A percentile compares a stretch with the other conserved stretches of the same genome.
These are phyloP conservation scores for Eucalyptus viminalis DNA, from an alignment of 345 rosid species.

Conservation along the genomic window DNA sequence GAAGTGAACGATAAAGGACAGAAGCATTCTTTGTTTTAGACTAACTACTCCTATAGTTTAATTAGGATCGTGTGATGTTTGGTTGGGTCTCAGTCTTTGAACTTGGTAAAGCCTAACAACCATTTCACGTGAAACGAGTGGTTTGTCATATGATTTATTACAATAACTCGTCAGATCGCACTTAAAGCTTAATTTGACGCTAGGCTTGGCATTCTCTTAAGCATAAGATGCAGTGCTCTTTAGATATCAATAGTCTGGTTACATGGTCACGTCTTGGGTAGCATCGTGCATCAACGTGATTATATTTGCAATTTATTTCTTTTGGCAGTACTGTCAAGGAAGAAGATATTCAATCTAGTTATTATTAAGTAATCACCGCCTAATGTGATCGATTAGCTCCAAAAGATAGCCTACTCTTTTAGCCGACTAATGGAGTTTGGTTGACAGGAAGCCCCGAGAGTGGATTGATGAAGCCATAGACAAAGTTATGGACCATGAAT, in stretches of 20 bases:
- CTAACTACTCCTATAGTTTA: not conserved
- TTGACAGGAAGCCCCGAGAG: not conserved
- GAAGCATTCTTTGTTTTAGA: not conserved
- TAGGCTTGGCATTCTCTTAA: not conserved
- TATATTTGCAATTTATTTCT: not conserved
- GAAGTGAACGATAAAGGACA: not conserved
- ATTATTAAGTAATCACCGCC: not conserved
- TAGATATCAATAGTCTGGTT: not conserved
- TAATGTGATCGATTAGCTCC: too few relatives aligned
- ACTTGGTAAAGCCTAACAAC: not conserved
- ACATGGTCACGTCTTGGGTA: not conserved
- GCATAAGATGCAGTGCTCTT: not conserved
- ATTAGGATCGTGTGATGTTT: not conserved
- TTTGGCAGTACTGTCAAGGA: not conserved
- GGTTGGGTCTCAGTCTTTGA: not conserved
- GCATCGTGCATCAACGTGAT: not conserved
- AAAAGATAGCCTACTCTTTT: too few relatives aligned
- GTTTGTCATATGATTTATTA: not conserved
- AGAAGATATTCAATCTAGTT: not conserved
- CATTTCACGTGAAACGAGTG: not conserved
- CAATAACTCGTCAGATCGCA: not conserved
- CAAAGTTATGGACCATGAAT: not conserved
- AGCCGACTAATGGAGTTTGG: not conserved
- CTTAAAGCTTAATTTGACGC: not conserved
- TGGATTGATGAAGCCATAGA: not conserved